These are phyloP conservation scores for Phytomonas francai DNA, from an alignment of 208 protist species.

Conservation along the genomic window DNA sequence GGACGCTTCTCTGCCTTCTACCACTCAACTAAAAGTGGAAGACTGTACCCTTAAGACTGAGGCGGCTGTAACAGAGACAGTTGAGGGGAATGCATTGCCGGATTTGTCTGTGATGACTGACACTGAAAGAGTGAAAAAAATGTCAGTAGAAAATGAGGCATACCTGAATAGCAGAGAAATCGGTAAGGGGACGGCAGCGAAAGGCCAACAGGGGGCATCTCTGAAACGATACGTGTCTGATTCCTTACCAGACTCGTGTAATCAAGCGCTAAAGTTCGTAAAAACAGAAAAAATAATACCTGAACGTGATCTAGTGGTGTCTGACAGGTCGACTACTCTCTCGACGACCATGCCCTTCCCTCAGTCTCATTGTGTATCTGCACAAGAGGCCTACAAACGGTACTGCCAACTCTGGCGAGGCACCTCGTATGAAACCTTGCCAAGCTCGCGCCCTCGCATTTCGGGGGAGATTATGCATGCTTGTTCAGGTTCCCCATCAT, in stretches of 20 bases:
- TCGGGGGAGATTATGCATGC: not conserved
- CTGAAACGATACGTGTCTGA: not conserved
- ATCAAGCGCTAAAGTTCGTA: conserved; percentile 5
- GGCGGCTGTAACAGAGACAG: not conserved
- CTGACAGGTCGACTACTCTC: not conserved
- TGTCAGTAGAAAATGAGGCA: not conserved
- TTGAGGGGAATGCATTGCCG: not conserved
- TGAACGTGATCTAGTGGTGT: not conserved
- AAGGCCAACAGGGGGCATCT: not conserved
- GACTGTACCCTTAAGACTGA: not conserved
- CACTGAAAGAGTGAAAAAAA: not conserved
- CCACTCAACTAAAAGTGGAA: not conserved
- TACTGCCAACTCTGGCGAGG: conserved; percentile 25
- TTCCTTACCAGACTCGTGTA: not conserved
- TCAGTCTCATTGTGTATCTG: not conserved
- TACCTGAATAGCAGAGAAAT: not conserved
- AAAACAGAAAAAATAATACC: conserved; percentile 4
- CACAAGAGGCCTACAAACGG: conserved; percentile 19
- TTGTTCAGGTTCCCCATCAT: not conserved
- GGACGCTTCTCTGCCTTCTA: not conserved
- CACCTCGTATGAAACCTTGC: conserved; percentile 14
- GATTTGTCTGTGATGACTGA: not conserved
- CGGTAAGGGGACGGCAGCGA: not conserved
- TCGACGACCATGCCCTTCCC: not conserved
- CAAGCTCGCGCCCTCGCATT: not conserved